Conservation (phyloP, 2,329 filamentous ascomycete species). For the Tolypocladium inflatum region DNA sequence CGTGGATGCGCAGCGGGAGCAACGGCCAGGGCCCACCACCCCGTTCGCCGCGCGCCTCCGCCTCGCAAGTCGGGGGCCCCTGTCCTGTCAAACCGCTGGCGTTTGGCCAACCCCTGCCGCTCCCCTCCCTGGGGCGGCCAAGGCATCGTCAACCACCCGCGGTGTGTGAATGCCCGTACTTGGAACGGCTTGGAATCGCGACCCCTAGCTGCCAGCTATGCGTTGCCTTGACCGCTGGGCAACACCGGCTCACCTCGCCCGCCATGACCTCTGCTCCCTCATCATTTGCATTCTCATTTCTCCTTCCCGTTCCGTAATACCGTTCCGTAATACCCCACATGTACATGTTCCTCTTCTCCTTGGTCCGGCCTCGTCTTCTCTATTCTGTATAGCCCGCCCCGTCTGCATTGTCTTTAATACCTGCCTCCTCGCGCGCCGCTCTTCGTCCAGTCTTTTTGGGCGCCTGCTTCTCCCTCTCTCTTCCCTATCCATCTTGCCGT, state of each 20-base stretch:
- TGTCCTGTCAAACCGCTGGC: not conserved
- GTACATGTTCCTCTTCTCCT: not conserved
- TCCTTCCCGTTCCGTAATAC: not conserved
- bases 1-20: too few relatives aligned
- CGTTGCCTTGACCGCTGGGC: not conserved
- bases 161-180: not conserved
- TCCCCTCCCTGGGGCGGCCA: not conserved
- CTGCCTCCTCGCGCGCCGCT: not conserved
- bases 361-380: too few relatives aligned
- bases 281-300: not conserved
- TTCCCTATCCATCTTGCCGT: not conserved
- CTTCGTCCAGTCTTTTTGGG: not conserved
- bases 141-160: not conserved
- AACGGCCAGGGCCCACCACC: not conserved
- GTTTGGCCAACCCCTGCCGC: not conserved
- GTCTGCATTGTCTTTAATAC: not conserved
- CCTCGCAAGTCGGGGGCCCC: not conserved
- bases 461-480: not conserved
- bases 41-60: not conserved
- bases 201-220: not conserved
- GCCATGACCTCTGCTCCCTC: not conserved
- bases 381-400: not conserved
- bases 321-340: not conserved
- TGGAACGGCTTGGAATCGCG: not conserved
- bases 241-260: not conserved